Evolutionary conservation across 2,329 filamentous ascomycete genomes (phyloP), one percentile per base, ranked within the genome.

Genomic region (Tolypocladium paradoxum): DNA sequence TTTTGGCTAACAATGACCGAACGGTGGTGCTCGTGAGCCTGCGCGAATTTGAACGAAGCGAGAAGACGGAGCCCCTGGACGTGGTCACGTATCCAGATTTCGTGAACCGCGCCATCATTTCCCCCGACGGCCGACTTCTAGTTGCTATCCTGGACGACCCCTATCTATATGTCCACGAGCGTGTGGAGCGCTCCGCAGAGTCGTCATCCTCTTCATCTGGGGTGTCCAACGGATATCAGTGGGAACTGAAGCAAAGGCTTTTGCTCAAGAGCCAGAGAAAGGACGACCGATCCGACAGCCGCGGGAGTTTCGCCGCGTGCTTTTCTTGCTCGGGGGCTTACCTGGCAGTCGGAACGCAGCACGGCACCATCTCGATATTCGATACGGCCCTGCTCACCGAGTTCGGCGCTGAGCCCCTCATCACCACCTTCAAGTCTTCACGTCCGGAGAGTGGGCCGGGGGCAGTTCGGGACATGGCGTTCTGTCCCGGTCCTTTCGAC

Each of bases 91-190:
- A 95, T 58, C 85, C 88, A 6, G 87, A 92, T 64, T 87, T 84
- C 58, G 92, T 97, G 73, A 99, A 99, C 63, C 90, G 95, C 64
- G 89, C 91, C 35, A 82, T 91, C n/a, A 85, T 99, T 51, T 96
- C 92, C 7, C 93, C 92, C 0, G 87, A 96, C 65, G 92, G 91
- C 1, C 80, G 78, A 22, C 71, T 92, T 12, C 76, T 97, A 22
- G 79, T 91, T 6, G 88, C 90, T 2, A 88, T 97, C 45, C 88
- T 92, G 40, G 93, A 99, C 65, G 87, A 91, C 61, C 86, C 90
- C 1, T 88, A 83, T 58, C 82, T 92, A 22, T 96, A 93, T 68
- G 84, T 97, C 58, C 93, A 95, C 67, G 74, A 81, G 58, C 76
- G 85, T 48, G 66, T 67, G 2, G 65, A 65, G 38, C 48, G 27